Evolutionary conservation across 78 protist genomes (phyloP), one percentile per base, ranked within the genome.

Genomic region (Pelomyxa schiedti): DNA sequence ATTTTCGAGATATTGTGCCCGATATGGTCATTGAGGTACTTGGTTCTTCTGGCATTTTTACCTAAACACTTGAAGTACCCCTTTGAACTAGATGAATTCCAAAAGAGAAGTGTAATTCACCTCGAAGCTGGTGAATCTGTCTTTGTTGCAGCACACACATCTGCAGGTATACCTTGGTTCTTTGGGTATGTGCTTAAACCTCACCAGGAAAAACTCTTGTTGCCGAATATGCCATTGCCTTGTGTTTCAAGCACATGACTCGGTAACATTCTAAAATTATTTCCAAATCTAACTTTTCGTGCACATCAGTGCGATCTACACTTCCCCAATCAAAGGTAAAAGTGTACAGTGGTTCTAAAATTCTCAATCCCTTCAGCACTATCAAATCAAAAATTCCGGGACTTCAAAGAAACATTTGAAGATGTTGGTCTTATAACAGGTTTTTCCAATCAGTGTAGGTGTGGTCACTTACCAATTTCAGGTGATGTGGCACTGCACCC

Each of bases 291-390:
- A 24, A 52, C 24, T n/a, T n/a, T n/a, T n/a, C n/a, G n/a, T n/a
- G n/a, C n/a, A n/a, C 76, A 78, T 78, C 1, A 43, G 98, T n/a
- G 94, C 82, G 37, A 75, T 96, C 53, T 96, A 96, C 85, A 96
- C 99, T 28, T 84, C 97, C 36, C 99, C 98, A 29, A 95, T 94
- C 83, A 95, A 95, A 70, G n/a, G n/a, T n/a, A n/a, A n/a, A n/a
- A n/a, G n/a, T n/a, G n/a, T n/a, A n/a, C n/a, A n/a, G n/a, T n/a
- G n/a, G n/a, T n/a, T n/a, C n/a, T n/a, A n/a, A n/a, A n/a, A n/a
- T n/a, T n/a, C n/a, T n/a, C n/a, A n/a, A n/a, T n/a, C n/a, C n/a
- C n/a, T n/a, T n/a, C n/a, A n/a, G 95, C 98, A 29, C 83, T 95
- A 64, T 76, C 88, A 32, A 95, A 95, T 65, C 98, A 95, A 42